phyloP scores from a whole-genome alignment of 1,139 yeast genomes.

The Diutina scorzettiae region DNA sequence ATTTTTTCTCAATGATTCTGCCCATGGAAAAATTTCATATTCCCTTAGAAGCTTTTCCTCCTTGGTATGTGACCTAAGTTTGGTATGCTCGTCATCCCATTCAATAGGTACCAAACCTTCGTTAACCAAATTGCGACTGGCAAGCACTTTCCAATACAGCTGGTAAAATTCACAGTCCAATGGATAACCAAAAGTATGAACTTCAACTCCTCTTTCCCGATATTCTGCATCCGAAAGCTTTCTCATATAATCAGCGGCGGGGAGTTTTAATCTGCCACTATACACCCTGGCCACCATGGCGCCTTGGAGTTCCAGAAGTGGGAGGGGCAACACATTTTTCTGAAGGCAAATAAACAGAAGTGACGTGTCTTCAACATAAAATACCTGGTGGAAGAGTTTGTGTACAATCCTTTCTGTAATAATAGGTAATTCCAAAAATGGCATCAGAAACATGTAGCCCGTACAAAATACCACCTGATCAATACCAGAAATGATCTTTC shows the following conservation, averaged over 20 bases:
- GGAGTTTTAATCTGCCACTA: slow-evolving; percentile 10
- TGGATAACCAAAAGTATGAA: slow-evolving; percentile 21
- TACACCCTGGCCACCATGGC: slow-evolving; percentile 14
- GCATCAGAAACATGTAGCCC: slow-evolving; percentile 40
- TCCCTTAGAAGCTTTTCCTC: slow-evolving; percentile 14
- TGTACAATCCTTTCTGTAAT: slow-evolving; percentile 19
- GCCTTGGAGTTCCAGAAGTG: slow-evolving; percentile 11
- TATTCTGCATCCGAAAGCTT: slow-evolving; percentile 8
- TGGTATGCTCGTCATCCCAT: slow-evolving; percentile 16
- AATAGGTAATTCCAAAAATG: slow-evolving; percentile 22
- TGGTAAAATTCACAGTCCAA: slow-evolving; percentile 20
- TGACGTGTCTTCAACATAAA: slow-evolving; percentile 33
- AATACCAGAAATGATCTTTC: slow-evolving; percentile 17
- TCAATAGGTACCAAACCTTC: slow-evolving; percentile 17
- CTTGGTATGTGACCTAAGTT: slow-evolving; percentile 13
- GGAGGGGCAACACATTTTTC: slow-evolving; percentile 27
- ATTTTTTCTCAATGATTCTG: slow-evolving; percentile 12
- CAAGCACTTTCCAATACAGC: slow-evolving; percentile 14
- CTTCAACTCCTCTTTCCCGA: slow-evolving; percentile 11
- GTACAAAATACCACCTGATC: slow-evolving; percentile 52
- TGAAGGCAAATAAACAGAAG: slow-evolving; percentile 26
- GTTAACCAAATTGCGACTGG: slow-evolving; percentile 9
- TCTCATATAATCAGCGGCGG: slow-evolving; percentile 7
- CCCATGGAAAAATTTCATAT: slow-evolving; percentile 13
- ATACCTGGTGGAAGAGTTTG: slow-evolving; percentile 29